These are phyloP conservation scores for Sporothrix variecibatus DNA, from an alignment of 2,329 filamentous ascomycete genomes.

Conservation along the genomic window DNA sequence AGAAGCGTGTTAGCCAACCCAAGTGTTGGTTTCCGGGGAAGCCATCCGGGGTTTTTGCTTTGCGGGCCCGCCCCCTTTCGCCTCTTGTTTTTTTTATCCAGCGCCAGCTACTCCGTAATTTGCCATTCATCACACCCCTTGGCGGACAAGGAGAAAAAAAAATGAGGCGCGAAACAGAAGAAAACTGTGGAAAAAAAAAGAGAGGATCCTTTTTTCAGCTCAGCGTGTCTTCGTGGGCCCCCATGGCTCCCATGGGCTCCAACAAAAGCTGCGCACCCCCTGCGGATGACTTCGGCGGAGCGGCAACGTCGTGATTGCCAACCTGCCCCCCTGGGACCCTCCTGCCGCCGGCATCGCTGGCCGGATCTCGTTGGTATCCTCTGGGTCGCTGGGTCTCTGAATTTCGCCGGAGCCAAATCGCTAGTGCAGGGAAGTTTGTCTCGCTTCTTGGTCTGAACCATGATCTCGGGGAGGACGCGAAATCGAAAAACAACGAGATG, in stretches of 20 bases:
- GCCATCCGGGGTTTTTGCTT: constrained; percentile 18
- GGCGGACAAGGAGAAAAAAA: not conserved
- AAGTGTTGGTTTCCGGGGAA: constrained; percentile 32
- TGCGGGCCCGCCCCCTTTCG: constrained; percentile 1
- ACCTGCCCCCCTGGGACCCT: not conserved
- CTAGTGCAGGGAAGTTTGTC: not conserved
- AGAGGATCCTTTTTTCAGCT: constrained; percentile 1
- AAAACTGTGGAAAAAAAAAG: not conserved
- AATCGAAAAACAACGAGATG: not conserved
- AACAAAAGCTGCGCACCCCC: not conserved
- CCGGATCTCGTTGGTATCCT: not conserved
- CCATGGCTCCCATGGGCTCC: not conserved
- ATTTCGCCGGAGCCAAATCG: not conserved
- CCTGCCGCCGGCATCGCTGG: not conserved
- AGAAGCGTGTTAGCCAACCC: constrained; percentile 35
- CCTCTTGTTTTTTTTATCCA: not conserved
- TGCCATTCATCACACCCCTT: not conserved
- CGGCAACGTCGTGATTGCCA: not conserved
- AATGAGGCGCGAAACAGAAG: not conserved
- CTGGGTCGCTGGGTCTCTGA: not conserved
- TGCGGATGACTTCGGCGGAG: constrained; percentile 13
- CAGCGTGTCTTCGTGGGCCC: not conserved
- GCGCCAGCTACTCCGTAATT: constrained; percentile 11
- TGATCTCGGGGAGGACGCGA: not conserved
- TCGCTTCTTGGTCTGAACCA: constrained; percentile 9